phyloP scores from a whole-genome alignment of 495 filamentous ascomycete species.

The Penicillium antarcticum region DNA sequence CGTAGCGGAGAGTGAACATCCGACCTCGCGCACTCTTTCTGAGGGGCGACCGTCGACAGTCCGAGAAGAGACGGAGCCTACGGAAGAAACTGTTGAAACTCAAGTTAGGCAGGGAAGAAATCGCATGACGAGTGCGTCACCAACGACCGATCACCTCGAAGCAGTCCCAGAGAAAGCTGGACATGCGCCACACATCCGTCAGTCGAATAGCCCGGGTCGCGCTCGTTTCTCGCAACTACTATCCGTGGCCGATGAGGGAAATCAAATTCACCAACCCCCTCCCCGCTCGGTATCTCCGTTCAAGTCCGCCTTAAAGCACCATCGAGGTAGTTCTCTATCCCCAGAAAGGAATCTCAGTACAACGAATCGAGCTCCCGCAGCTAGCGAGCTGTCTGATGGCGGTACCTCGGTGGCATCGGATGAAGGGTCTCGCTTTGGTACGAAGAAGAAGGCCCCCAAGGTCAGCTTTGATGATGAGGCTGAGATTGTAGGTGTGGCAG shows the following conservation, averaged over 20 bases:
- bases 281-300: constrained; percentile 77
- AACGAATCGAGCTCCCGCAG: constrained; percentile 25
- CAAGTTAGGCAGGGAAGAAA: not conserved
- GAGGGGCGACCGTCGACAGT: constrained; percentile 61
- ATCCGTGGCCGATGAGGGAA: constrained; percentile 46
- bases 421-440: constrained; percentile 45
- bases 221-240: constrained; percentile 68
- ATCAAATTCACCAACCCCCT: constrained; percentile 68
- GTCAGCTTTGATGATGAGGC: constrained; percentile 86
- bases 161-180: constrained; percentile 7
- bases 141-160: constrained; percentile 12
- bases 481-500: constrained; percentile 58
- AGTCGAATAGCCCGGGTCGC: constrained; percentile 60
- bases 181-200: constrained; percentile 17
- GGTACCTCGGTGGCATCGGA: constrained; percentile 55
- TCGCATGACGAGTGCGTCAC: constrained; percentile 11
- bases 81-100: constrained; percentile 21
- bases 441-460: constrained; percentile 65
- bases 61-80: constrained; percentile 56
- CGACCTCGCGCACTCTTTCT: constrained; percentile 18
- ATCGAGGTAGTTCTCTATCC: constrained; percentile 51
- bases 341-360: constrained; percentile 32
- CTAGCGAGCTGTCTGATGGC: constrained; percentile 59
- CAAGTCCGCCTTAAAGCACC: constrained; percentile 80
- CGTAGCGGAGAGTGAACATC: constrained; percentile 3